A percentile compares a stretch with the other conserved stretches of the same genome.
Evolutionary conservation across 192 early-diverging fungal genomes (phyloP).

Genomic region (Umbelopsis sp.): DNA sequence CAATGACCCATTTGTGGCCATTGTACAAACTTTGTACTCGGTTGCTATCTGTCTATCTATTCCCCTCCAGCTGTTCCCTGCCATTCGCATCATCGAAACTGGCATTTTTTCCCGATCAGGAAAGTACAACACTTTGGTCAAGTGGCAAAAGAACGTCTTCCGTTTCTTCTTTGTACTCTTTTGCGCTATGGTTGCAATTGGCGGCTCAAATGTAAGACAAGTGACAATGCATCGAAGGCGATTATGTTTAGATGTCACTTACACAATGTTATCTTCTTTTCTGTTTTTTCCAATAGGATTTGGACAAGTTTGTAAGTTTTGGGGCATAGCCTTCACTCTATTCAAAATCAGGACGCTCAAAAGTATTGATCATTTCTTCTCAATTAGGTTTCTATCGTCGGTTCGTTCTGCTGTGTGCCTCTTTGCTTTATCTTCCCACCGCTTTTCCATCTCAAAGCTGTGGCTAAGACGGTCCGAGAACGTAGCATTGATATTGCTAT

Average conservation of each 20-base stretch:
- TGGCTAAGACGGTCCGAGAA: constrained; percentile 52
- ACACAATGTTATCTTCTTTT: constrained; percentile 80
- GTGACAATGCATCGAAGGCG: too few species aligned
- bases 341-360: background rate
- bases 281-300: constrained; percentile 69
- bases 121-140: constrained; percentile 75
- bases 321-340: background rate
- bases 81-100: constrained; percentile 90
- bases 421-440: constrained; percentile 86
- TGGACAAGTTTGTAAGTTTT: constrained; percentile 35
- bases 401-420: constrained; percentile 53
- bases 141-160: constrained; percentile 88
- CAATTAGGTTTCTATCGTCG: constrained; percentile 26
- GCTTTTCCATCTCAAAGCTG: constrained; percentile 76
- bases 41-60: constrained; percentile 94
- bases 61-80: constrained; percentile 91
- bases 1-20: constrained; percentile 60
- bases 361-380: background rate
- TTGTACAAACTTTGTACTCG: constrained; percentile 85
- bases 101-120: constrained; percentile 84
- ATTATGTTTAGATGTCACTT: constrained; percentile 42
- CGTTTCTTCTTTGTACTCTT: constrained; percentile 65
- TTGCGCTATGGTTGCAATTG: constrained; percentile 75
- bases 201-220: constrained; percentile 57
- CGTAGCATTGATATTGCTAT: constrained; percentile 62